Evolutionary conservation across 2,329 filamentous ascomycete species (phyloP).

Genomic region (Clarireedia sp.): DNA sequence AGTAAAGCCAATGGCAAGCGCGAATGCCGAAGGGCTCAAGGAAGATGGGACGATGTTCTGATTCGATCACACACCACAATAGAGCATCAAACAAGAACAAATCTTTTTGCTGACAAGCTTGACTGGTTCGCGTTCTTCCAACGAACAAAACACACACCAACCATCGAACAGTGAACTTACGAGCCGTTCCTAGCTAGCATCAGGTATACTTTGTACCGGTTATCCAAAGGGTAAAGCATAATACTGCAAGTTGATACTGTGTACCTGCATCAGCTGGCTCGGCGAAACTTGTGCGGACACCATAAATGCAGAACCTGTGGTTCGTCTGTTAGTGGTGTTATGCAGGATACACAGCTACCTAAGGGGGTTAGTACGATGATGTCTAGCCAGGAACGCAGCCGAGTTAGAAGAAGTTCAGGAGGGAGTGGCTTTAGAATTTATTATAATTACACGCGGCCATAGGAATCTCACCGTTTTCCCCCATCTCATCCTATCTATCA

Average conservation of each 20-base stretch:
- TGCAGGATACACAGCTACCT: not conserved
- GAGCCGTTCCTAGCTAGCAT: constrained; percentile 1
- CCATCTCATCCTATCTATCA: not conserved
- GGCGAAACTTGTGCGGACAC: not conserved
- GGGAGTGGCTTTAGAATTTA: not conserved
- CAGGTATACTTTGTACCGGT: not conserved
- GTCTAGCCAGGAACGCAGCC: constrained; percentile 6
- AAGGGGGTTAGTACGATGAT: not conserved
- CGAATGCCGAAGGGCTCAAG: not conserved
- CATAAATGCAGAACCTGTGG: not conserved
- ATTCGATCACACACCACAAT: not conserved
- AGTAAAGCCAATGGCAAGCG: not conserved
- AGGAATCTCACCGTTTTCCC: not conserved
- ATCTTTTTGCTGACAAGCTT: too few species aligned
- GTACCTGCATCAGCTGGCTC: not conserved
- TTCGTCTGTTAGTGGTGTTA: constrained; percentile 1
- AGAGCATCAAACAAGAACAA: too few species aligned
- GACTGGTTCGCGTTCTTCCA: too few species aligned
- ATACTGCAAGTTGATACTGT: constrained; percentile 1
- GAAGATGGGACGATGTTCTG: constrained; percentile 2
- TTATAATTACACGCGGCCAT: not conserved
- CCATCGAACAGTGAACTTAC: not conserved
- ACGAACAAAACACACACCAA: not conserved
- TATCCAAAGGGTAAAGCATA: constrained; percentile 6
- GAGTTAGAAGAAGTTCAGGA: not conserved